Percentiles rank a stretch among this genome's conserved stretches.
These are phyloP conservation scores for Pogostemon cablin DNA, from an alignment of 257 asterid species.

Conservation along the genomic window DNA sequence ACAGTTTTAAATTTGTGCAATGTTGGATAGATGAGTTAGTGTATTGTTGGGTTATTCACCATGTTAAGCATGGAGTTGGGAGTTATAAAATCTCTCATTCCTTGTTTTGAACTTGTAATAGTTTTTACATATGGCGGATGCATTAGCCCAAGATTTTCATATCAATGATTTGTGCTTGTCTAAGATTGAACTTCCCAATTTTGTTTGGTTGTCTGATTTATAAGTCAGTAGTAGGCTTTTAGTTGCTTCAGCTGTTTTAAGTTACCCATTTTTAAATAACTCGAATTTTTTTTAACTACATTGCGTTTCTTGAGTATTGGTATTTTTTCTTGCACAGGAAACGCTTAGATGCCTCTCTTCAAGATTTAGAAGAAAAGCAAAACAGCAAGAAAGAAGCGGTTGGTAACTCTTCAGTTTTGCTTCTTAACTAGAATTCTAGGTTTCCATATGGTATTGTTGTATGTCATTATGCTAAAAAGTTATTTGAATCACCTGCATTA, in stretches of 20 bases:
- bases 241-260: not conserved
- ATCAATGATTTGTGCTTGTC: not conserved
- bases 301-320: conserved; percentile 2
- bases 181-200: not conserved
- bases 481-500: conserved; percentile 8
- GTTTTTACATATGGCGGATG: conserved; percentile 1
- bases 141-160: not conserved
- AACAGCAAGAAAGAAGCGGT: conserved; percentile 96
- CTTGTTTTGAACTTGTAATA: not conserved
- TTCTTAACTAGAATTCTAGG: not conserved
- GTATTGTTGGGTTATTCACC: conserved; percentile 10
- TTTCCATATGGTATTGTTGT: not conserved
- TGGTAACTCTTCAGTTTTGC: conserved; percentile 34
- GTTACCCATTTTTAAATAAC: conserved; percentile 9
- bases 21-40: not conserved
- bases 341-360: conserved; percentile 78
- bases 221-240: not conserved
- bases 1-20: conserved; percentile 10
- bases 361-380: conserved; percentile 91
- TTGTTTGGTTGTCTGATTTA: conserved; percentile 5
- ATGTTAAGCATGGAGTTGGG: not conserved
- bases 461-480: not conserved
- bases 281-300: conserved; percentile 11
- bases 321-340: conserved; percentile 50
- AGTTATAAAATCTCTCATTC: not conserved